A percentile compares a stretch with the other conserved stretches of the same genome.
phyloP scores from a whole-genome alignment of 345 rosid species.

The thale cress (Arabidopsis thaliana) region DNA sequence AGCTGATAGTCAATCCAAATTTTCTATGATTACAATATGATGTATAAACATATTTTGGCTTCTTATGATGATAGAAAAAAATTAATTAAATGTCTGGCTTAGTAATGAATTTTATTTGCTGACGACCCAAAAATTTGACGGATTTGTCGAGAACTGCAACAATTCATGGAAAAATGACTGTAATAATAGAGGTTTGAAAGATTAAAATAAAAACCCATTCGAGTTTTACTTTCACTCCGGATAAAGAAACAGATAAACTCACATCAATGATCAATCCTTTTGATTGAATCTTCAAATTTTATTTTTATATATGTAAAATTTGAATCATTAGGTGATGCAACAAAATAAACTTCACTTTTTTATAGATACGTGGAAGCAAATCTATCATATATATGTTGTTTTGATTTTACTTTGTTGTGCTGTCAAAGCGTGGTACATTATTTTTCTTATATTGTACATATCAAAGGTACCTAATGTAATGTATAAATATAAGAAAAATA shows the following conservation, averaged over 20 bases:
- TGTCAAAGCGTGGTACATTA: slow-evolving; percentile 22
- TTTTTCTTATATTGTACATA: slow-evolving; percentile 3
- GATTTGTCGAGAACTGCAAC: slow-evolving; percentile 25
- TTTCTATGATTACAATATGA: not conserved
- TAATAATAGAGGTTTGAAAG: not conserved
- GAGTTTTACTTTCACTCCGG: slow-evolving; percentile 1
- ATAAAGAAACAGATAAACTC: slow-evolving; percentile 22
- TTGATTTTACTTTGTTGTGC: slow-evolving; percentile 41
- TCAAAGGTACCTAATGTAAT: slow-evolving; percentile 34
- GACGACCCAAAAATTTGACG: not conserved
- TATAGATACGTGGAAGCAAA: slow-evolving; percentile 32
- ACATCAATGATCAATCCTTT: slow-evolving; percentile 4
- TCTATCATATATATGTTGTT: slow-evolving; percentile 15
- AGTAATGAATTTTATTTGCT: not conserved
- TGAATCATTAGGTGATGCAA: slow-evolving; percentile 14
- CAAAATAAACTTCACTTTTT: not conserved
- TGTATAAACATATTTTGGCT: slow-evolving; percentile 2
- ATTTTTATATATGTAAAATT: not conserved
- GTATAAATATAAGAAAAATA: slow-evolving; percentile 12
- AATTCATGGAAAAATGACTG: slow-evolving; percentile 10
- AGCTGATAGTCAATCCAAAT: not conserved
- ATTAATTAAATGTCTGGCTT: not conserved
- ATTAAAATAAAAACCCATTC: not conserved
- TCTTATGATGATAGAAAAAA: not conserved
- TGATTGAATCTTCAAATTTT: slow-evolving; percentile 12